phyloP scores from a whole-genome alignment of 225 moss, liverwort and hornwort species.

The Bryum argenteum region DNA sequence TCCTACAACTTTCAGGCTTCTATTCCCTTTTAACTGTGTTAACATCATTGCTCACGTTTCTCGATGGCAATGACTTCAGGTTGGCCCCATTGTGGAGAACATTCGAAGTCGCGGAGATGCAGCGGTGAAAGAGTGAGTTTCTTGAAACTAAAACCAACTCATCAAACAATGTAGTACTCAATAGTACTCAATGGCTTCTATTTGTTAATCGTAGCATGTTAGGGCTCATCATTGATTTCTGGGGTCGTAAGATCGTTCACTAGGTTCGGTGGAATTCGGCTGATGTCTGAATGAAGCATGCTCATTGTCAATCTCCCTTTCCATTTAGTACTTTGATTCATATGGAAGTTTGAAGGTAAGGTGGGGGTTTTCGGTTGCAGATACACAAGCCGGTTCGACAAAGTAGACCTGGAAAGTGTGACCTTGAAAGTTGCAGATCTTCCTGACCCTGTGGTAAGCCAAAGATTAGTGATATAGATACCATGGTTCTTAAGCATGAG shows the following conservation, averaged over 20 bases:
- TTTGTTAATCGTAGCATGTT: too few relatives aligned
- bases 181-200: too few relatives aligned
- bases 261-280: too few relatives aligned
- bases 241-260: too few relatives aligned
- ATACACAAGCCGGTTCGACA: conserved; percentile 85
- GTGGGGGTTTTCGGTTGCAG: conserved; percentile 42
- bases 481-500: too few relatives aligned
- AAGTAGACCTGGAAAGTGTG: conserved; percentile 64
- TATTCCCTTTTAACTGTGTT: too few relatives aligned
- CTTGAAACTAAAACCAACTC: background rate
- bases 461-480: background rate
- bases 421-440: conserved; percentile 71
- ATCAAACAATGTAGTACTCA: too few relatives aligned
- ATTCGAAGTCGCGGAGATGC: conserved; percentile 77
- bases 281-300: too few relatives aligned
- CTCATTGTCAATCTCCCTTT: too few relatives aligned
- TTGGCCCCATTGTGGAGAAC: conserved; percentile 84
- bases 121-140: conserved; percentile 83
- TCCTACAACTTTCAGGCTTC: too few relatives aligned
- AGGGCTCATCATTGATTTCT: too few relatives aligned
- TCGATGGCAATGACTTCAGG: conserved; percentile 47
- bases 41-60: background rate
- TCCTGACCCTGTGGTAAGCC: conserved; percentile 76
- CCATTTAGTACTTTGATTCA: too few relatives aligned
- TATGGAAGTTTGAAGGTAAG: background rate